Conservation (phyloP, 2,329 filamentous ascomycete genomes). For the Uncinocarpus reesii region DNA sequence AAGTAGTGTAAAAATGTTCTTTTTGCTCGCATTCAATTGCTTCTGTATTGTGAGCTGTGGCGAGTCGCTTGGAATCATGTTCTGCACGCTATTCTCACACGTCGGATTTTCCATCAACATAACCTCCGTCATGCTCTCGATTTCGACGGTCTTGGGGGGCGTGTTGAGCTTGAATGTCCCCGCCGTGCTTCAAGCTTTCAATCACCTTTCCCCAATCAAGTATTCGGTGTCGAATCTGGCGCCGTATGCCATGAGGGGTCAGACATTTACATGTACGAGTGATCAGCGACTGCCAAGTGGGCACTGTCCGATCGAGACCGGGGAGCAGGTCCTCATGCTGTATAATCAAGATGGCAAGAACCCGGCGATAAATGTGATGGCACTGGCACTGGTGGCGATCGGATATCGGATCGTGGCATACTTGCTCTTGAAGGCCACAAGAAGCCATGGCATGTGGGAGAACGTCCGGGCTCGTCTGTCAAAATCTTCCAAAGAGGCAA, state of each 20-base stretch:
- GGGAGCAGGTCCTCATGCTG: slow-evolving; percentile 55
- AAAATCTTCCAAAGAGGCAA: background rate
- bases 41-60: slow-evolving; percentile 66
- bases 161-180: slow-evolving; percentile 63
- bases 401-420: slow-evolving; percentile 52
- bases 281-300: slow-evolving; percentile 51
- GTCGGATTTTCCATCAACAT: slow-evolving; percentile 68
- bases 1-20: slow-evolving; percentile 54
- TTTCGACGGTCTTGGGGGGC: slow-evolving; percentile 62
- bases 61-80: slow-evolving; percentile 67
- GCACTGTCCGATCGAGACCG: slow-evolving; percentile 54
- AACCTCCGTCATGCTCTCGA: slow-evolving; percentile 57
- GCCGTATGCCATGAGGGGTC: slow-evolving; percentile 51
- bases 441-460: slow-evolving; percentile 14
- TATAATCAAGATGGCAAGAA: slow-evolving; percentile 54
- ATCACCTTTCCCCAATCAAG: slow-evolving; percentile 61
- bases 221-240: slow-evolving; percentile 59
- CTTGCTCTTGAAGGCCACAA: slow-evolving; percentile 24
- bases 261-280: slow-evolving; percentile 54
- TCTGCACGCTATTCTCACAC: slow-evolving; percentile 65
- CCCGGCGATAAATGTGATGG: slow-evolving; percentile 51
- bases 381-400: slow-evolving; percentile 53
- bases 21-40: slow-evolving; percentile 56
- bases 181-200: slow-evolving; percentile 53
- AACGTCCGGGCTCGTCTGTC: background rate